Base-by-base conservation (phyloP, 495 filamentous ascomycete genomes). In the Penicillium ucsense region DNA sequence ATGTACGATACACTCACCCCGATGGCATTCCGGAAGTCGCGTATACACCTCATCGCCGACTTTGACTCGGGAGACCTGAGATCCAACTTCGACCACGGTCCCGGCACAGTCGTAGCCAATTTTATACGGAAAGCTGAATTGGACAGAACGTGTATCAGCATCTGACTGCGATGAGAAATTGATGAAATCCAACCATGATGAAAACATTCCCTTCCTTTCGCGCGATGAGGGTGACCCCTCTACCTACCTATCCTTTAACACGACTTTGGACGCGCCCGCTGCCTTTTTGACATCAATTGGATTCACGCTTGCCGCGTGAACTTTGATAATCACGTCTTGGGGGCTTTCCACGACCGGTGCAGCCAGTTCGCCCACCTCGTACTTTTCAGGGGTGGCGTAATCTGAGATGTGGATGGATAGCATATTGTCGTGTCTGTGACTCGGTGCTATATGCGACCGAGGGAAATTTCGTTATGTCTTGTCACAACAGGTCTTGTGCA, bases 281-380 rank as follows among this genome's bases (percentile, higher is more conserved):
- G 74, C 69, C 31, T 74, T 53, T 48, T 76, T 75, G 3, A 75
- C 69, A 51, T 80, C 76, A 5, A 74, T 64, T 0, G 76, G 73
- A 42, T 71, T 65, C 42, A 80, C 57, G 33, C 62, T 63, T 1
- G 66, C 72, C 12, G 75, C 77, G 46, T 76, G 61, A 6, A 79
- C 63, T 43, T 65, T 66, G 52, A 82, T 68, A 5, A 82, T 53
- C 8, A 80, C 52, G 39, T 79, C 67, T 46, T 68, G 59, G 3
- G 72, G 61, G 9, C 20, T 30, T 12, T 34, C 28, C 11, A 52
- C 12, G 20, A 32, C 41, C 4, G 50, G 50, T 4, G 12, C 35
- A 0, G 72, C 70, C 20, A 76, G 43, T n/a, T 69, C 63, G 6
- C 58, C 31, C 29, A 79, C 35, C 11, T 69, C 63, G 45, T 72